Evolutionary conservation across 225 moss, liverwort and hornwort species (phyloP).

Genomic region (Climacium dendroides): DNA sequence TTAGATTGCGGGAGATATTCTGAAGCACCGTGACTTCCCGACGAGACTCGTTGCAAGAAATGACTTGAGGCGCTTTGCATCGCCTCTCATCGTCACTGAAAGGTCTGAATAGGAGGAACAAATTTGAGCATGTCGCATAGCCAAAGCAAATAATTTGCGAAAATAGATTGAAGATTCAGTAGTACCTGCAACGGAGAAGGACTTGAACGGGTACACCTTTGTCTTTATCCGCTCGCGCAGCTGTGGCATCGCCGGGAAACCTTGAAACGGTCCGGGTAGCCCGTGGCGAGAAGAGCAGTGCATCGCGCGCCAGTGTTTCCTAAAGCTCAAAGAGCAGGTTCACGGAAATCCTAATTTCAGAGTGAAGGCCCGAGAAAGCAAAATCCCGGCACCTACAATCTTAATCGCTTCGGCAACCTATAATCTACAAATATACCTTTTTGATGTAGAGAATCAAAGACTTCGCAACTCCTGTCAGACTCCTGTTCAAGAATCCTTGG

Average conservation of each 20-base stretch:
- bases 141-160: neutral
- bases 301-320: slow-evolving; percentile 17
- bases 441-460: neutral
- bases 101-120: slow-evolving; percentile 33
- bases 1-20: slow-evolving; percentile 67
- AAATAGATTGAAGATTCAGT: neutral
- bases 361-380: neutral
- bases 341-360: neutral
- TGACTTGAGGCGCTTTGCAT: slow-evolving; percentile 63
- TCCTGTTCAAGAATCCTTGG: neutral
- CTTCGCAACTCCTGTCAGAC: neutral
- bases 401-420: neutral
- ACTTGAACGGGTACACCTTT: slow-evolving; percentile 74
- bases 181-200: slow-evolving; percentile 56
- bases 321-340: slow-evolving; percentile 1
- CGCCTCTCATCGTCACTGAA: slow-evolving; percentile 69
- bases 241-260: slow-evolving; percentile 13
- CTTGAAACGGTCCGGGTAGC: neutral
- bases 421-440: neutral
- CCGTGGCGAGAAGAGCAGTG: slow-evolving; percentile 4
- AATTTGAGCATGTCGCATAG: neutral
- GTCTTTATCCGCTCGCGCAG: slow-evolving; percentile 56
- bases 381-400: neutral
- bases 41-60: slow-evolving; percentile 83
- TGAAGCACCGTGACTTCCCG: slow-evolving; percentile 84